These are phyloP conservation scores for Schoenoplectus triqueter DNA, from an alignment of 202 grass and related monocot genomes.

Conservation along the genomic window DNA sequence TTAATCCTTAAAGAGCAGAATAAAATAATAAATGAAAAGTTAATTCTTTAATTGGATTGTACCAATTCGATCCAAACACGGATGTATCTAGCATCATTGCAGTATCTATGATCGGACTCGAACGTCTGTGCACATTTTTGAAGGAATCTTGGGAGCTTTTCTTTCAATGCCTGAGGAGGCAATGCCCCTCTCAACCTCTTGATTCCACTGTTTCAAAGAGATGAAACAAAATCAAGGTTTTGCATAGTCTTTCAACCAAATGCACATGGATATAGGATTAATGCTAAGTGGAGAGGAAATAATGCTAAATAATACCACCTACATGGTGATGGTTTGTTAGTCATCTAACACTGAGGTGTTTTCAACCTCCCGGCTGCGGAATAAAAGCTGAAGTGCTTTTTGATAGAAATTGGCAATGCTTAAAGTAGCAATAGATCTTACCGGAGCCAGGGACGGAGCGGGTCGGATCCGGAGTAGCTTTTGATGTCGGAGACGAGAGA, in stretches of 20 bases:
- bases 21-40: not conserved
- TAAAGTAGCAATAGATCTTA: constrained; percentile 29
- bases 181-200: constrained; percentile 58
- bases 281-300: no score
- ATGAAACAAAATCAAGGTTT: not conserved
- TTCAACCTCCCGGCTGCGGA: no score
- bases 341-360: no score
- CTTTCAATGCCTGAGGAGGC: constrained; percentile 49
- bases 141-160: constrained; percentile 90
- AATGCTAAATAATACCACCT: not conserved
- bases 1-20: not conserved
- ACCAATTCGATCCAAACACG: constrained; percentile 90
- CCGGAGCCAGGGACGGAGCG: constrained; percentile 87
- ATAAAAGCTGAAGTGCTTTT: not conserved
- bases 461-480: constrained; percentile 68
- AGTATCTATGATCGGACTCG: constrained; percentile 58
- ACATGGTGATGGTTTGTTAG: not conserved
- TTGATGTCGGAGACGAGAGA: constrained; percentile 70
- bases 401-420: not conserved
- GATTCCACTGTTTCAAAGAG: constrained; percentile 53
- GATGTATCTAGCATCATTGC: constrained; percentile 72
- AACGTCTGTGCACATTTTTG: constrained; percentile 91
- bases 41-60: constrained; percentile 15
- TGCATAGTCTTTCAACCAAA: not conserved
- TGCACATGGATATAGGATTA: not conserved